Conservation (phyloP, 2,329 filamentous ascomycete genomes). For the Ambrosiella cleistominuta region DNA sequence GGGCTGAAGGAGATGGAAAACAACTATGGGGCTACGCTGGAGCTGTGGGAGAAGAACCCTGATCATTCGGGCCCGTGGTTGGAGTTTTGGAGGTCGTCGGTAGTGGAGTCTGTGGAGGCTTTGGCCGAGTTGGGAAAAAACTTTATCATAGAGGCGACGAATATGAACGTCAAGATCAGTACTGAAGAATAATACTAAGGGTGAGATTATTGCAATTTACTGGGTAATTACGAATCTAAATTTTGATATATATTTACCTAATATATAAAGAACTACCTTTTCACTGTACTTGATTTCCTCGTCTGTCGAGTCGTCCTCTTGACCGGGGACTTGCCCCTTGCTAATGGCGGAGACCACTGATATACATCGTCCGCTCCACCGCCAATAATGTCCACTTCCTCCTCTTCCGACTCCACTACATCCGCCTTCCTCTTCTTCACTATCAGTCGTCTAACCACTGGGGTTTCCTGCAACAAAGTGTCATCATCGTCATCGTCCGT, state of each 20-base stretch:
- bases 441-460: neutral
- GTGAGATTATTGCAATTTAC: too few relatives aligned
- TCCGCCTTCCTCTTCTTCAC: neutral
- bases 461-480: neutral
- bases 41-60: constrained; percentile 17
- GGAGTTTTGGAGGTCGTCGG: constrained; percentile 32
- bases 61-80: constrained; percentile 23
- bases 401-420: neutral
- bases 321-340: neutral
- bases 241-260: neutral
- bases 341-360: constrained; percentile 3
- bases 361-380: neutral
- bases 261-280: neutral
- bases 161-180: neutral
- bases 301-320: neutral
- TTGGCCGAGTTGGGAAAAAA: constrained; percentile 29
- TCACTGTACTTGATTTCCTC: neutral
- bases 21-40: constrained; percentile 9
- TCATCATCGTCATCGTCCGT: constrained; percentile 6
- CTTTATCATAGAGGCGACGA: constrained; percentile 27
- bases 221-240: too few relatives aligned
- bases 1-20: constrained; percentile 3
- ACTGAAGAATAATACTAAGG: neutral
- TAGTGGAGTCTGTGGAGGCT: constrained; percentile 30
- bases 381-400: neutral